Evolutionary conservation across 2,329 filamentous ascomycete genomes (phyloP).

Genomic region (Blastomyces silverae): DNA sequence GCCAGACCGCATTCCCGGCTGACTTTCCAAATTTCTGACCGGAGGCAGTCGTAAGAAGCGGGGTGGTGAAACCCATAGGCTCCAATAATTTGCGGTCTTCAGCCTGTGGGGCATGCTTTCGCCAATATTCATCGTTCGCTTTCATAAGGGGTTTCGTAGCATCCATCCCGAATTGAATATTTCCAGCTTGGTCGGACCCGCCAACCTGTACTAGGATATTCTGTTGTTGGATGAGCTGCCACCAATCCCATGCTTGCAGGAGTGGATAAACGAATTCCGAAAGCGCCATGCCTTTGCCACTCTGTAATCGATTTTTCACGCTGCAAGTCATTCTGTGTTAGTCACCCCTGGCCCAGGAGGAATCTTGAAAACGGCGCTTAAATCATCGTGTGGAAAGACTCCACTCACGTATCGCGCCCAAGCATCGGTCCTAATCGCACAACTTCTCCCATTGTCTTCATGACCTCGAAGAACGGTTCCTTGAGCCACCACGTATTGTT

Average conservation of each 20-base stretch:
- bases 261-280: conserved; percentile 90
- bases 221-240: conserved; percentile 64
- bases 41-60: conserved; percentile 74
- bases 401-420: conserved; percentile 71
- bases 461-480: conserved; percentile 64
- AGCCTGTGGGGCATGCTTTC: conserved; percentile 20
- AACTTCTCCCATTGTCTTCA: conserved; percentile 64
- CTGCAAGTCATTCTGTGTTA: conserved; percentile 32
- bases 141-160: conserved; percentile 68
- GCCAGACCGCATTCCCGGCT: conserved; percentile 88
- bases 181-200: conserved; percentile 92
- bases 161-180: conserved; percentile 86
- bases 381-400: conserved; percentile 12
- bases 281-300: conserved; percentile 86
- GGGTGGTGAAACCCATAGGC: conserved; percentile 83
- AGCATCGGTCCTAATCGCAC: conserved; percentile 82
- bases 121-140: conserved; percentile 39
- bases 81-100: conserved; percentile 31
- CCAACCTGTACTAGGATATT: conserved; percentile 81
- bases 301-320: conserved; percentile 75
- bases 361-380: neutral
- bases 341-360: neutral
- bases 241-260: conserved; percentile 95
- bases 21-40: conserved; percentile 94
- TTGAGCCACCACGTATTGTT: conserved; percentile 79